A percentile compares a stretch with the other conserved stretches of the same genome.
These are phyloP conservation scores for Exidia glandulosa DNA, from an alignment of 768 basidiomycete species.

Conservation along the genomic window DNA sequence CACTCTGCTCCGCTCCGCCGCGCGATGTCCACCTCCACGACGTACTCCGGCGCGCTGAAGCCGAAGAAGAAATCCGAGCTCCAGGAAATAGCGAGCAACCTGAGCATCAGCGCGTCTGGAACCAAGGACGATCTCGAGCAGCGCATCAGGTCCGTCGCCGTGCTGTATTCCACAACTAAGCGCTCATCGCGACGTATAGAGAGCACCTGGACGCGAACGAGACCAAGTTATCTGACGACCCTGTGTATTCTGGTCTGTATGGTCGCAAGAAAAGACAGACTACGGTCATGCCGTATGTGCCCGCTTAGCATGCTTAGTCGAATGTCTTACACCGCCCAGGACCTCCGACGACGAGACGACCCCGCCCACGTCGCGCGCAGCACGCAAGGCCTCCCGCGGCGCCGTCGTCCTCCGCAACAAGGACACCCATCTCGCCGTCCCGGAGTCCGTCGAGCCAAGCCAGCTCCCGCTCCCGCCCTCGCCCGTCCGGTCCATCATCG, in stretches of 20 bases:
- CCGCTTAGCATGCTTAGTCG: not conserved
- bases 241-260: conserved; percentile 46
- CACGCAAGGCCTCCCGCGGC: conserved; percentile 3
- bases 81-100: conserved; percentile 40
- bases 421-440: not conserved
- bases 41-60: not conserved
- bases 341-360: conserved; percentile 11
- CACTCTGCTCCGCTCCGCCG: not conserved
- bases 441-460: not conserved
- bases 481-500: conserved; percentile 18
- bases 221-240: conserved; percentile 42
- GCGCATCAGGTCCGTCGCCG: conserved; percentile 35
- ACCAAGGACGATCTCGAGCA: conserved; percentile 52
- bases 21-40: not conserved
- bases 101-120: conserved; percentile 41
- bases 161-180: not conserved
- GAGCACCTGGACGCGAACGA: conserved; percentile 49
- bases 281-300: not conserved
- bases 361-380: conserved; percentile 22
- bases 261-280: conserved; percentile 7
- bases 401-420: not conserved
- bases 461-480: conserved; percentile 8
- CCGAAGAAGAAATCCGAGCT: conserved; percentile 61
- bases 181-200: not conserved
- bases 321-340: not conserved